Base-by-base conservation (phyloP, 2,329 filamentous ascomycete genomes). In the Trichoderma citrinoviride region DNA sequence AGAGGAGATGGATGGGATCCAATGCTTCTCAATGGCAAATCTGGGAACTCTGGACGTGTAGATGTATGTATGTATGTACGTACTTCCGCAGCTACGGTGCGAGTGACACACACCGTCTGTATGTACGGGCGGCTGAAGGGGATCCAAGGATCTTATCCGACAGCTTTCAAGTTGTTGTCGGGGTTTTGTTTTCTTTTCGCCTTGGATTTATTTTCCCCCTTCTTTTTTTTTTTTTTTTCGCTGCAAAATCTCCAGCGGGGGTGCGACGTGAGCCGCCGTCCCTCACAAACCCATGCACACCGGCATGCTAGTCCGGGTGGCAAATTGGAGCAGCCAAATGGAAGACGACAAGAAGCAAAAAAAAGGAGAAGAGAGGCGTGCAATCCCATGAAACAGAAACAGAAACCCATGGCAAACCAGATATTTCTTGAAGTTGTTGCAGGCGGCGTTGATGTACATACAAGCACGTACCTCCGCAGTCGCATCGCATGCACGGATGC, bases 91-190 rank as follows among this genome's bases (percentile, higher is more conserved):
- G 7, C 29, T 19, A 15, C 55, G 27, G 44, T 29, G 56, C 56
- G 44, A 60, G n/a, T 60, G 56, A 60, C 56, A 60, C 56, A 60
- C 56, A 60, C 56, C 56, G 56, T 60, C 44, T 50, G 25, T 15
- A 21, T 37, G 29, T n/a, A 6, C 44, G 25, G 44, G 44, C 17
- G 40, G 44, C 43, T 60, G 33, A 49, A 41, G 27, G 56, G n/a
- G n/a, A n/a, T n/a, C n/a, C n/a, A n/a, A n/a, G n/a, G 56, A 60
- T 27, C 56, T 60, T 60, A 60, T 60, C 56, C 56, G 56, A 60
- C 33, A 50, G 56, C 56, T 60, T 29, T 57, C n/a, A n/a, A 23
- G 46, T 49, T 49, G 46, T 12, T 33, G 25, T 29, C 10, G 33
- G 27, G 10, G 12, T 23, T 23, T 47, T 21, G 7, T 12, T 23